Percentiles rank a stretch among this genome's conserved stretches.
These are phyloP conservation scores for Vigna mungo DNA, from an alignment of 306 rosid genomes.

Conservation along the genomic window DNA sequence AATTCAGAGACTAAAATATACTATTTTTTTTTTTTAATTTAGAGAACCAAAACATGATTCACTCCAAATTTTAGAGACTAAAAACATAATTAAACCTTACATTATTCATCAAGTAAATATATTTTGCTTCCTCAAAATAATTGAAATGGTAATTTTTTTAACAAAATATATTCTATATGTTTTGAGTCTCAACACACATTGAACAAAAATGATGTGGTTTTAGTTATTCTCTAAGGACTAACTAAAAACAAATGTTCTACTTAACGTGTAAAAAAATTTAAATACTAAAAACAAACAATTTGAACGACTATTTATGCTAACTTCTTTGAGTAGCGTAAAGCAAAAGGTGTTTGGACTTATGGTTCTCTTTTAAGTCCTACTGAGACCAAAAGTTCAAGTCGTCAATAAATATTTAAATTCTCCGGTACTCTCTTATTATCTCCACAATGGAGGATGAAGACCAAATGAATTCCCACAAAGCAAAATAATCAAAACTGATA, in stretches of 20 bases:
- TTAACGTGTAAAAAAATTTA: background rate
- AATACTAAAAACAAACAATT: background rate
- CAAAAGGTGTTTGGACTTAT: background rate
- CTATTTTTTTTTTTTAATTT: too few species aligned
- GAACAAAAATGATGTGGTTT: background rate
- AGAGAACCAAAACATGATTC: too few species aligned
- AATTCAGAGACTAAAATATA: too few species aligned
- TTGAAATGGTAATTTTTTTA: too few species aligned
- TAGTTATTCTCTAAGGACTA: background rate
- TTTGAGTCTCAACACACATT: too few species aligned
- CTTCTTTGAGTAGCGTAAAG: background rate
- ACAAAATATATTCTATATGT: too few species aligned
- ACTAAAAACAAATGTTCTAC: background rate
- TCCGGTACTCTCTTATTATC: background rate
- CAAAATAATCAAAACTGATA: slow-evolving; percentile 16
- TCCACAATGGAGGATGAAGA: background rate
- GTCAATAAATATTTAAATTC: background rate
- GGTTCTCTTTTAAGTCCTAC: background rate
- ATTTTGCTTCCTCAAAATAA: too few species aligned
- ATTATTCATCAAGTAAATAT: background rate
- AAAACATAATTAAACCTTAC: too few species aligned
- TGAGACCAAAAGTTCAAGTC: slow-evolving; percentile 5
- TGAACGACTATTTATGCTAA: background rate
- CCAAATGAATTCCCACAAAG: slow-evolving; percentile 6
- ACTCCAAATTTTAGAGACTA: too few species aligned